phyloP scores from a whole-genome alignment of 345 rosid genomes.

The Populus deltoides region DNA sequence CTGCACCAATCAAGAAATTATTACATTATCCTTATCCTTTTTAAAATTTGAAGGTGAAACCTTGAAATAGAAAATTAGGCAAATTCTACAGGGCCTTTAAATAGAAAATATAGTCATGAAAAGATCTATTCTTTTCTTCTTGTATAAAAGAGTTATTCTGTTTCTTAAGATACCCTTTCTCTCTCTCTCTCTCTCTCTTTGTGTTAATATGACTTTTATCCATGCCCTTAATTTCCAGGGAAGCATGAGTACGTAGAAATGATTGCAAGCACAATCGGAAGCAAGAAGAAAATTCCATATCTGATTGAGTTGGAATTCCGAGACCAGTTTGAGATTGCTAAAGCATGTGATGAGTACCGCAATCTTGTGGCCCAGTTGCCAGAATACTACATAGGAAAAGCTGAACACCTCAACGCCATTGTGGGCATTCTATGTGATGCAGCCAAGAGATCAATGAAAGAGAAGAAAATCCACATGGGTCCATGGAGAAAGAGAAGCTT shows the following conservation, averaged over 20 bases:
- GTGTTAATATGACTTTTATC: too few relatives aligned
- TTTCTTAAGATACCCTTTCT: too few relatives aligned
- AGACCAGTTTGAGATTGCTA: conserved; percentile 46
- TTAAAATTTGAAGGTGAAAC: too few relatives aligned
- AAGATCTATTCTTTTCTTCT: too few relatives aligned
- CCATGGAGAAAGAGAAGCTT: conserved; percentile 51
- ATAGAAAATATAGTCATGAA: too few relatives aligned
- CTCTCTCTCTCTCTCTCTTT: too few relatives aligned
- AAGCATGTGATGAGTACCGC: conserved; percentile 37
- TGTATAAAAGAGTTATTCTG: too few relatives aligned
- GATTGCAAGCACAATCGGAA: conserved; percentile 23
- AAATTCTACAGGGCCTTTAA: too few relatives aligned
- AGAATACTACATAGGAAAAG: conserved; percentile 39
- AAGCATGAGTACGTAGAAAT: conserved; percentile 43
- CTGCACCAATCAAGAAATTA: too few relatives aligned
- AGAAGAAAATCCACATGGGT: conserved; percentile 43
- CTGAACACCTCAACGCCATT: conserved; percentile 33
- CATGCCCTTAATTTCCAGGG: conserved; percentile 14
- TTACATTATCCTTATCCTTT: too few relatives aligned
- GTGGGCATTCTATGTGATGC: conserved; percentile 39
- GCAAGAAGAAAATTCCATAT: conserved; percentile 38
- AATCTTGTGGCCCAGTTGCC: conserved; percentile 34
- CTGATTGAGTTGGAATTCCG: conserved; percentile 43
- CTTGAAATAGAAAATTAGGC: too few relatives aligned
- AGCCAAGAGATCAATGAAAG: conserved; percentile 45